A percentile compares a stretch with the other conserved stretches of the same genome.
These are phyloP conservation scores for Pseudocercospora vitis DNA, from an alignment of 2,329 filamentous ascomycete genomes.

Conservation along the genomic window DNA sequence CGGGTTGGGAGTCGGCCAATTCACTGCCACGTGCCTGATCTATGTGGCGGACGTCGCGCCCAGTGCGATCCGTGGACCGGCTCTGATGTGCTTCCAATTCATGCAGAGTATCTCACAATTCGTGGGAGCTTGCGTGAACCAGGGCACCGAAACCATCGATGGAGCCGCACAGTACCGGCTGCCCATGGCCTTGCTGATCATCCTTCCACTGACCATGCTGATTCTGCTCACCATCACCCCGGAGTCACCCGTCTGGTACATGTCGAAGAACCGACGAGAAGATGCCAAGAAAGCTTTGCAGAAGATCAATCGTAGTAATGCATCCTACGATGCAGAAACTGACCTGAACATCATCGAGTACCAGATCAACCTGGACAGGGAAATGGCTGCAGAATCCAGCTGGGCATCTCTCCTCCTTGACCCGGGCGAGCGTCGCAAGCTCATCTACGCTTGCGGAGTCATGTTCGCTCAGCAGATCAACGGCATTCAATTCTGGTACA, in stretches of 20 bases:
- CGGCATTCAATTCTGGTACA: slow-evolving; percentile 46
- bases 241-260: slow-evolving; percentile 26
- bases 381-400: slow-evolving; percentile 35
- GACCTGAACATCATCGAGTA: slow-evolving; percentile 25
- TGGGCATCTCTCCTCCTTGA: slow-evolving; percentile 47
- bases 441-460: slow-evolving; percentile 48
- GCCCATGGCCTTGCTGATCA: slow-evolving; percentile 20
- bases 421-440: slow-evolving; percentile 50
- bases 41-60: slow-evolving; percentile 28
- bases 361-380: slow-evolving; percentile 21
- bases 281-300: slow-evolving; percentile 20
- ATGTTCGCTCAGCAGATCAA: slow-evolving; percentile 52
- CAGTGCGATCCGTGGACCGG: slow-evolving; percentile 24
- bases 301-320: slow-evolving; percentile 26
- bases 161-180: slow-evolving; percentile 25
- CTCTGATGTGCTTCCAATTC: slow-evolving; percentile 28
- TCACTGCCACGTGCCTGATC: slow-evolving; percentile 26
- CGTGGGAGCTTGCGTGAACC: slow-evolving; percentile 27
- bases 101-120: slow-evolving; percentile 28
- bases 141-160: slow-evolving; percentile 27
- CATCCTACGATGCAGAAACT: slow-evolving; percentile 16
- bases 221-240: slow-evolving; percentile 25
- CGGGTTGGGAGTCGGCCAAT: slow-evolving; percentile 25
- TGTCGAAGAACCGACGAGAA: slow-evolving; percentile 21
- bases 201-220: slow-evolving; percentile 26